Evolutionary conservation across 1,284 basidiomycete genomes (phyloP).

Genomic region (Ceratobasidium sp.): DNA sequence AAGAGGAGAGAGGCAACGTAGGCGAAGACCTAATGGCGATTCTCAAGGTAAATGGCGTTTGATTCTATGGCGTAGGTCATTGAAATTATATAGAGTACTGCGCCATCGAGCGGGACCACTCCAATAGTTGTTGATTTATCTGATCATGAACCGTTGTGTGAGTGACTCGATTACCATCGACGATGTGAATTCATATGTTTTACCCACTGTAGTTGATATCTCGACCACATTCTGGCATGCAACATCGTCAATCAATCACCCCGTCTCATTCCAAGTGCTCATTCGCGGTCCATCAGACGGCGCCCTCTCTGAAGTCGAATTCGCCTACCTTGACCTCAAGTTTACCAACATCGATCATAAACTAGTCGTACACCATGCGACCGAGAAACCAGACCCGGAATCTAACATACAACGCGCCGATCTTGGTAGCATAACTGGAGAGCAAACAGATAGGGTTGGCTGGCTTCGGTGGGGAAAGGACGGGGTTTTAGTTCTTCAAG

Average conservation of each 20-base stretch:
- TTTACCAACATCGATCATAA: slow-evolving; percentile 67
- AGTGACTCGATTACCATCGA: slow-evolving; percentile 53
- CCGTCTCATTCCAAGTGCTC: slow-evolving; percentile 78
- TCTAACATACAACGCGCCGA: slow-evolving; percentile 56
- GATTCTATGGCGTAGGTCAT: slow-evolving; percentile 4
- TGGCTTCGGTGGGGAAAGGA: slow-evolving; percentile 66
- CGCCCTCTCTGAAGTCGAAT: slow-evolving; percentile 68
- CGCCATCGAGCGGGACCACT: slow-evolving; percentile 67
- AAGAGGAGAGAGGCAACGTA: slow-evolving; percentile 54
- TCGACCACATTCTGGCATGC: slow-evolving; percentile 76
- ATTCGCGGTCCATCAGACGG: slow-evolving; percentile 66
- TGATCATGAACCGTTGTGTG: slow-evolving; percentile 75
- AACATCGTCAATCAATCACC: slow-evolving; percentile 71
- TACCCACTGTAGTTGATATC: slow-evolving; percentile 69
- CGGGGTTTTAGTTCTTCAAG: slow-evolving; percentile 68
- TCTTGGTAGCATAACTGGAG: slow-evolving; percentile 60
- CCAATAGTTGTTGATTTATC: slow-evolving; percentile 73
- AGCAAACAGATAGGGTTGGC: too few relatives aligned
- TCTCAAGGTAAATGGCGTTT: slow-evolving; percentile 68
- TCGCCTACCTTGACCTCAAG: slow-evolving; percentile 70
- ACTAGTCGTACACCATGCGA: slow-evolving; percentile 65
- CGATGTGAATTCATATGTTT: neutral
- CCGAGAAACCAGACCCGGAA: slow-evolving; percentile 44
- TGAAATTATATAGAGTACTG: slow-evolving; percentile 68
- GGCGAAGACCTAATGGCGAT: slow-evolving; percentile 78